A percentile compares a stretch with the other conserved stretches of the same genome.
phyloP scores from a whole-genome alignment of 2,329 filamentous ascomycete species.

The Macrophomina tecta region DNA sequence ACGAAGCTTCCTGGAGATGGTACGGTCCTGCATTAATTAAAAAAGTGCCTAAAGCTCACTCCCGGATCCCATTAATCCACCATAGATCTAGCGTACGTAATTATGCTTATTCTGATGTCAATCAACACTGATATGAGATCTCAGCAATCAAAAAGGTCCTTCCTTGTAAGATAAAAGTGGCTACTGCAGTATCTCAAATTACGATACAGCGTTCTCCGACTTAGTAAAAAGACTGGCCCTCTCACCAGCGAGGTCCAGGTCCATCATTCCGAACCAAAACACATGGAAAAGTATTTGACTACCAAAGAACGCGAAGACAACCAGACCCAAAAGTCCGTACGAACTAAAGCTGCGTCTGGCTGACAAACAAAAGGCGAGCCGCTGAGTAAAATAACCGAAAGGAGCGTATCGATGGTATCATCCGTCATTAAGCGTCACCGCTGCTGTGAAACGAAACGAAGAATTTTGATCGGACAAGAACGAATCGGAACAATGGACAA shows the following conservation, averaged over 20 bases:
- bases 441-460: constrained; percentile 24
- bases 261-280: constrained; percentile 4
- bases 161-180: background rate
- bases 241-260: constrained; percentile 20
- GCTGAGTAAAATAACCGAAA: constrained; percentile 18
- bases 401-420: constrained; percentile 29
- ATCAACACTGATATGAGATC: background rate
- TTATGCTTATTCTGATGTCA: constrained; percentile 3
- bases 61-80: background rate
- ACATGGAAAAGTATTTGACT: background rate
- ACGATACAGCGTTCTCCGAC: constrained; percentile 14
- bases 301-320: constrained; percentile 17
- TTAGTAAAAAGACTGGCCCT: constrained; percentile 13
- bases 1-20: background rate
- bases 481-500: constrained; percentile 9
- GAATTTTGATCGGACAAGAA: constrained; percentile 28
- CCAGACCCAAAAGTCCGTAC: background rate
- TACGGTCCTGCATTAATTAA: background rate
- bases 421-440: constrained; percentile 29
- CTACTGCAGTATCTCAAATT: constrained; percentile 19
- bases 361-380: constrained; percentile 18
- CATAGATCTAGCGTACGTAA: background rate
- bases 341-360: background rate
- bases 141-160: constrained; percentile 5
- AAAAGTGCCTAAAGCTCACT: background rate